Evolutionary conservation across 345 rosid species (phyloP), one percentile per base, ranked within the genome.

Genomic region (Citrus sp.): DNA sequence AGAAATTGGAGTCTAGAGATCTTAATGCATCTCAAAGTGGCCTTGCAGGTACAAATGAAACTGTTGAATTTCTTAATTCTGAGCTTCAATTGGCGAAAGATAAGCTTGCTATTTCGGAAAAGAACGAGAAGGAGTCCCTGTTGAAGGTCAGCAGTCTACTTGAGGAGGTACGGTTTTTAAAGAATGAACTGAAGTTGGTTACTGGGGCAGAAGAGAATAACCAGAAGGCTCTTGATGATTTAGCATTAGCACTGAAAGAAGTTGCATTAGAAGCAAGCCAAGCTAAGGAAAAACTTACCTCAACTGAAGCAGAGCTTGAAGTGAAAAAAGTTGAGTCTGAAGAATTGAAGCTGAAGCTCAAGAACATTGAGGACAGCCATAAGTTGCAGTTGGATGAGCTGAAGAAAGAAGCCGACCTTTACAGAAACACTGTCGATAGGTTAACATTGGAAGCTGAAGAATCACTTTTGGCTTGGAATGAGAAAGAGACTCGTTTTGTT

Each of bases 191-290:
- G 75, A 89, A 87, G 42, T 69, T 73, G 24, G 88, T 94, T 0
- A 84, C 69, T 0, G 88, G 83, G 59, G 98, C 93, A 1, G 99
- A 96, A 75, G 91, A 85, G 76, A 91, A 91, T 25, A 89, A 88
- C 89, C 88, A 87, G 88, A 92, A 87, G 82, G 99, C 97, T 14
- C 86, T 94, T 95, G 99, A 96, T 73, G 97, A 87, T 82, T 77
- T 94, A 38, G 99, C 97, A 2, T 55, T 89, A 7, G 99, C 91
- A 4, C 81, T 96, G 65, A 87, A 86, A 77, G 99, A 96, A 82
- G 99, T 96, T 0, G 94, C 90, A 16, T 82, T 89, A 1, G 94
- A 96, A 40, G 80, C 84, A 13, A 82, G 74, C 65, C 85, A 88
- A 69, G 72, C 82, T 2, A 96, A 89, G 68, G 88, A 91, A 83